Evolutionary conservation across 2,329 filamentous ascomycete species (phyloP).

Genomic region (Verticillium nonalfalfae): DNA sequence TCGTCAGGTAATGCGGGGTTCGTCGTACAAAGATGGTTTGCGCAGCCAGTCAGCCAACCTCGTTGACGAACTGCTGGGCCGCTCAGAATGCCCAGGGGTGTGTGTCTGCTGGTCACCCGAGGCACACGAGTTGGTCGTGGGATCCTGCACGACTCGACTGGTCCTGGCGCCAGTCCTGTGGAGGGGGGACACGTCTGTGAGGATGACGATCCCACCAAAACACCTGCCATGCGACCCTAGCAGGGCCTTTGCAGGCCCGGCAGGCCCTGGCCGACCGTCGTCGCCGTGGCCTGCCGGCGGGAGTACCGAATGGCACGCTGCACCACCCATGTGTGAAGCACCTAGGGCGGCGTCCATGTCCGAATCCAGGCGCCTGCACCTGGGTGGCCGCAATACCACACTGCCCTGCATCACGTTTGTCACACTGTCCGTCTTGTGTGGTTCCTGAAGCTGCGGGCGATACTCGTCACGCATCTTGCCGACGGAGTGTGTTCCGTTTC

Average conservation of each 20-base stretch:
- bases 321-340: constrained; percentile 1
- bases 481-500: background rate
- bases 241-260: background rate
- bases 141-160: background rate
- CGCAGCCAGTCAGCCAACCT: background rate
- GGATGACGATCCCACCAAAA: background rate
- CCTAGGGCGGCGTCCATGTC: constrained; percentile 4
- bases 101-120: background rate
- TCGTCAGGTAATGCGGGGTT: background rate
- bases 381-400: constrained; percentile 5
- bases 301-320: constrained; percentile 9
- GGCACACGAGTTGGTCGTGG: background rate
- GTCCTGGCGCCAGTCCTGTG: background rate
- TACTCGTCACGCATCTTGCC: background rate
- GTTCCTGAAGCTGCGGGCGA: background rate
- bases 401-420: constrained; percentile 5
- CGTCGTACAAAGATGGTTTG: background rate
- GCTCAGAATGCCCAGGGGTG: background rate
- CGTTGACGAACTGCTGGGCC: background rate
- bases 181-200: background rate
- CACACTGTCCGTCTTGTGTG: constrained; percentile 4
- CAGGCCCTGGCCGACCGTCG: background rate
- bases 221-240: background rate
- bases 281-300: constrained; percentile 5
- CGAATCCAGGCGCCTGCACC: constrained; percentile 6